A percentile compares a stretch with the other conserved stretches of the same genome.
These are phyloP conservation scores for Euphorbia corollata DNA, from an alignment of 441 rosid genomes.

Conservation along the genomic window DNA sequence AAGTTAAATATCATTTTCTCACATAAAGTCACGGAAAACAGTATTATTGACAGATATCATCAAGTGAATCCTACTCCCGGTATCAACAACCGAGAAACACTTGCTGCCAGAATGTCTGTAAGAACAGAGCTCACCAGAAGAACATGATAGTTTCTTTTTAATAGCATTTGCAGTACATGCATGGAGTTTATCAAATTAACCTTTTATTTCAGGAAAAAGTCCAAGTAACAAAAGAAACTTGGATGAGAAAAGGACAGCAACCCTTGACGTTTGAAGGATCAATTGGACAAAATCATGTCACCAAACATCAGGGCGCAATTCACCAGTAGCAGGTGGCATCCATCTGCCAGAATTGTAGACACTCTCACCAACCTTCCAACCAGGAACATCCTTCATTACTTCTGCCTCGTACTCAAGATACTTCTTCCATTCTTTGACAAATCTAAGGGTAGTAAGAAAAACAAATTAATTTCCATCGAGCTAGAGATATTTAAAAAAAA, in stretches of 20 bases:
- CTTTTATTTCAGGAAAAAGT: constrained; percentile 20
- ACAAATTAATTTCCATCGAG: background rate
- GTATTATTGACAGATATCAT: background rate
- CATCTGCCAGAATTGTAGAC: constrained; percentile 91
- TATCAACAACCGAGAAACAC: background rate
- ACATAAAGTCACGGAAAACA: background rate
- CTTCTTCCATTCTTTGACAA: constrained; percentile 89
- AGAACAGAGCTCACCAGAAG: background rate
- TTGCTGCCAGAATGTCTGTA: background rate
- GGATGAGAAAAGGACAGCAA: constrained; percentile 12
- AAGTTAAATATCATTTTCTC: background rate
- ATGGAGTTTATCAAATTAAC: constrained; percentile 5
- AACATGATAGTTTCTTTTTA: background rate
- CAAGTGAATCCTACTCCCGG: background rate
- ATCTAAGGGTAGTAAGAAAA: constrained; percentile 32
- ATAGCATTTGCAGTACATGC: background rate
- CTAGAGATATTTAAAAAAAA: background rate
- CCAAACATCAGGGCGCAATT: constrained; percentile 98
- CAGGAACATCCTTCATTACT: constrained; percentile 95
- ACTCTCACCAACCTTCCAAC: constrained; percentile 93
- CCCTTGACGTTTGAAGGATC: constrained; percentile 13
- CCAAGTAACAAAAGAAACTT: constrained; percentile 17
- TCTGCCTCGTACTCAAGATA: constrained; percentile 96
- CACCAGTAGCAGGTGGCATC: constrained; percentile 97
- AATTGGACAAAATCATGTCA: constrained; percentile 28